Percentiles rank a stretch among this genome's conserved stretches.
These are phyloP conservation scores for Coriolopsis trogii DNA, from an alignment of 1,284 basidiomycete species.

Conservation along the genomic window DNA sequence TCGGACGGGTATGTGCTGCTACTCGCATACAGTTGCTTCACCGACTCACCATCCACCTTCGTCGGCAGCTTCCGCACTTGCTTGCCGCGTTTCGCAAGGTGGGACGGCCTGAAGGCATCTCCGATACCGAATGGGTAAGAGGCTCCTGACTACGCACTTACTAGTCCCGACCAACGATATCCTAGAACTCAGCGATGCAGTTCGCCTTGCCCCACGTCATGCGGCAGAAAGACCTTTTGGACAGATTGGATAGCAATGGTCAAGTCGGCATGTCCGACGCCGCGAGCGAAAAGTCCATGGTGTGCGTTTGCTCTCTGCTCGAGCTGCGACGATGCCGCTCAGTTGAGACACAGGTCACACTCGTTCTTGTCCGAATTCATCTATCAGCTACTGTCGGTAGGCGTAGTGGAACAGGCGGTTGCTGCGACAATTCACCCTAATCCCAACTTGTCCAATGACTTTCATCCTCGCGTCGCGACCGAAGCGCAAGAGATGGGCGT, in stretches of 20 bases:
- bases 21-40: neutral
- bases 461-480: slow-evolving; percentile 47
- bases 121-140: slow-evolving; percentile 61
- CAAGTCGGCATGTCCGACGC: slow-evolving; percentile 15
- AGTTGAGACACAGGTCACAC: slow-evolving; percentile 36
- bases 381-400: slow-evolving; percentile 54
- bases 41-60: neutral
- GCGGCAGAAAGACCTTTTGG: slow-evolving; percentile 53
- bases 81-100: slow-evolving; percentile 55
- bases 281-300: slow-evolving; percentile 24
- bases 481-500: slow-evolving; percentile 61
- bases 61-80: slow-evolving; percentile 71
- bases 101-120: slow-evolving; percentile 52
- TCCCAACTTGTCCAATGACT: slow-evolving; percentile 51
- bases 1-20: slow-evolving; percentile 57
- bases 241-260: slow-evolving; percentile 29
- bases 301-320: slow-evolving; percentile 16
- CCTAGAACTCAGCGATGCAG: slow-evolving; percentile 61
- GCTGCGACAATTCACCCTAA: slow-evolving; percentile 55
- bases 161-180: too few relatives aligned
- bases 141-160: too few relatives aligned
- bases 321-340: too few relatives aligned
- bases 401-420: slow-evolving; percentile 57
- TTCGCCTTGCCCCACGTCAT: slow-evolving; percentile 52
- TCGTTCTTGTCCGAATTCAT: slow-evolving; percentile 60